Base-by-base conservation (phyloP, 2,329 filamentous ascomycete species). In the Beauveria varroae region DNA sequence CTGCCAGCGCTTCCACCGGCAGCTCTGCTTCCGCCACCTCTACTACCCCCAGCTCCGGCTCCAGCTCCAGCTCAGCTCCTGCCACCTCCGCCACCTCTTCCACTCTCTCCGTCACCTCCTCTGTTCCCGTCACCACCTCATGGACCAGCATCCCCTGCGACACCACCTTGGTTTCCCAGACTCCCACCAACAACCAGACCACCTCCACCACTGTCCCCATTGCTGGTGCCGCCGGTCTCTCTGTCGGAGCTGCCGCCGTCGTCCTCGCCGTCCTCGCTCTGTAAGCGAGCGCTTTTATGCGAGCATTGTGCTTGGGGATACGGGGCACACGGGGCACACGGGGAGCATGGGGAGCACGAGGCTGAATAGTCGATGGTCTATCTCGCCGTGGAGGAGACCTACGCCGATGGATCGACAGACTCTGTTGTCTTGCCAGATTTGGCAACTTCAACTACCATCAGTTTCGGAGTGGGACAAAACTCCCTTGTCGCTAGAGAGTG, bases 181-280 rank as follows among this genome's bases (percentile, higher is more conserved):
- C 47, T 26, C n/a, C 28, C 44, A 5, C 57, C 40, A 55, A 51
- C 55, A 57, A 55, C 53, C n/a, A 54, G 54, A 55, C 62, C 40
- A 41, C 53, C 28, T 46, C 57, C 18, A 30, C 62, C 54, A 47
- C 43, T 22, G 43, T 58, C 60, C 61, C 61, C 62, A 58, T 63
- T 60, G 64, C 65, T 59, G 69, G 63, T 63, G 72, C 67, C 57
- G 73, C 72, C 58, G 71, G 70, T 57, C 67, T 65, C 56, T 43
- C 72, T 60, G 68, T 65, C 64, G 67, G 71, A 65, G 46, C 71
- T 24, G 71, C 73, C 22, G 73, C 70, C 67, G 67, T 74, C 53
- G 70, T 65, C 53, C 62, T 73, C 52, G 71, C 65, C 63, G 72
- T 67, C 62, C 60, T 75, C 64, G 73, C 73, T 65, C 72, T 76